A percentile compares a stretch with the other conserved stretches of the same genome.
phyloP scores from a whole-genome alignment of 768 basidiomycete species.

The Mycena capillaripes region DNA sequence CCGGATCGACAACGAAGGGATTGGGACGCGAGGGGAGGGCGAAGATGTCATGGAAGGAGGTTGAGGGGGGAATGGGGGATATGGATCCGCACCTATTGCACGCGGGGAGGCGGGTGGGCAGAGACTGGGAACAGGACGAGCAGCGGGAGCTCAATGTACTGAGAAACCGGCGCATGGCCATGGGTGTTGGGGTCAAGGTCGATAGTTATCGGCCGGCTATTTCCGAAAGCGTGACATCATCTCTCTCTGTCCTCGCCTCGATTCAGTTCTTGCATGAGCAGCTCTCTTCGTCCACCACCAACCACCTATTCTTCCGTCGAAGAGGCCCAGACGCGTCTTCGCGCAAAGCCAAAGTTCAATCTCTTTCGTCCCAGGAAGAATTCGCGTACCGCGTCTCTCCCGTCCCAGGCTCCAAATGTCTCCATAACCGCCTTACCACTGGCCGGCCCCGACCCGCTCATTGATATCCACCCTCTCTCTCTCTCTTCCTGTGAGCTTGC shows the following conservation, averaged over 20 bases:
- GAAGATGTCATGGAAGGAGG: slow-evolving; percentile 79
- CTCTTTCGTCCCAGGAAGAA: slow-evolving; percentile 7
- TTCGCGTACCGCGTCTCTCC: not conserved
- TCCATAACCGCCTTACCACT: slow-evolving; percentile 23
- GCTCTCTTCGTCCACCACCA: slow-evolving; percentile 14
- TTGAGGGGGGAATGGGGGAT: slow-evolving; percentile 64
- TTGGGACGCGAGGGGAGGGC: slow-evolving; percentile 73
- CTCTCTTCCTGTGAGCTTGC: slow-evolving; percentile 1
- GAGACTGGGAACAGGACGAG: slow-evolving; percentile 70
- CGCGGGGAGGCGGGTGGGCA: slow-evolving; percentile 79
- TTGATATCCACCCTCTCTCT: slow-evolving; percentile 24
- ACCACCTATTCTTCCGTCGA: not conserved
- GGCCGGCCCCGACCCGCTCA: slow-evolving; percentile 29
- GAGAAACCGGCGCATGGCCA: slow-evolving; percentile 24
- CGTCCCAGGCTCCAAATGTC: slow-evolving; percentile 20
- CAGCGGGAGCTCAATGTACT: slow-evolving; percentile 52
- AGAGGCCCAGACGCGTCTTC: slow-evolving; percentile 20
- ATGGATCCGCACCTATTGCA: slow-evolving; percentile 83
- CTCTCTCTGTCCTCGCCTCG: not conserved
- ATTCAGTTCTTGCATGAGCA: not conserved
- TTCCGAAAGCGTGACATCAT: not conserved
- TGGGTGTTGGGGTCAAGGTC: too few species aligned
- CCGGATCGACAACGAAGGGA: slow-evolving; percentile 77
- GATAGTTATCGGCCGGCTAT: not conserved
- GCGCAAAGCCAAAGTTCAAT: slow-evolving; percentile 16